phyloP scores from a whole-genome alignment of 2,329 filamentous ascomycete genomes.

The Pseudogymnoascus pannorum region DNA sequence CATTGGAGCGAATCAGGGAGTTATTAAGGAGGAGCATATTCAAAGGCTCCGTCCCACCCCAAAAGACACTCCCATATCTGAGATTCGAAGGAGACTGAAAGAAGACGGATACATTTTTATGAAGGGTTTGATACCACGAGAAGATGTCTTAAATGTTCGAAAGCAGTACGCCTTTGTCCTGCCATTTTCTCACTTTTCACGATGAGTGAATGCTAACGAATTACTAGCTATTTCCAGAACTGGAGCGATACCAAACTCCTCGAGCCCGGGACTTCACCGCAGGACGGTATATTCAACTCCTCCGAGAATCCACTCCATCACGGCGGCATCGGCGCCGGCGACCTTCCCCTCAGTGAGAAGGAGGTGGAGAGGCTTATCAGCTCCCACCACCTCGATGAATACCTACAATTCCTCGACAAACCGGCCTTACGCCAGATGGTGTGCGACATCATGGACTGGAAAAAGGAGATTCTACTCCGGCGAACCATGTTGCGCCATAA shows the following conservation, averaged over 20 bases:
- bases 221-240: slow-evolving; percentile 41
- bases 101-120: not conserved
- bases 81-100: not conserved
- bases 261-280: slow-evolving; percentile 42
- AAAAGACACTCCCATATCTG: not conserved
- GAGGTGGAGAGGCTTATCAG: not conserved
- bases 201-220: not conserved
- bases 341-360: not conserved
- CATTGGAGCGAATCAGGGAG: not conserved
- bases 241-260: slow-evolving; percentile 49
- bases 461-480: slow-evolving; percentile 38
- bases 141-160: not conserved
- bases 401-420: slow-evolving; percentile 26
- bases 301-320: slow-evolving; percentile 12
- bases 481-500: slow-evolving; percentile 43
- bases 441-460: slow-evolving; percentile 46
- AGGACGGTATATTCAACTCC: slow-evolving; percentile 47
- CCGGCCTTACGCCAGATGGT: slow-evolving; percentile 42
- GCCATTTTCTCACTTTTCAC: not conserved
- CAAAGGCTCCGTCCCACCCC: not conserved
- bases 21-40: not conserved
- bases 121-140: slow-evolving; percentile 1
- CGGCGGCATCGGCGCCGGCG: slow-evolving; percentile 3
- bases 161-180: not conserved
- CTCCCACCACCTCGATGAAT: not conserved